Percentiles rank a stretch among this genome's conserved stretches.
Evolutionary conservation across 1,284 basidiomycete species (phyloP).

Genomic region (Heterobasidion annosum): DNA sequence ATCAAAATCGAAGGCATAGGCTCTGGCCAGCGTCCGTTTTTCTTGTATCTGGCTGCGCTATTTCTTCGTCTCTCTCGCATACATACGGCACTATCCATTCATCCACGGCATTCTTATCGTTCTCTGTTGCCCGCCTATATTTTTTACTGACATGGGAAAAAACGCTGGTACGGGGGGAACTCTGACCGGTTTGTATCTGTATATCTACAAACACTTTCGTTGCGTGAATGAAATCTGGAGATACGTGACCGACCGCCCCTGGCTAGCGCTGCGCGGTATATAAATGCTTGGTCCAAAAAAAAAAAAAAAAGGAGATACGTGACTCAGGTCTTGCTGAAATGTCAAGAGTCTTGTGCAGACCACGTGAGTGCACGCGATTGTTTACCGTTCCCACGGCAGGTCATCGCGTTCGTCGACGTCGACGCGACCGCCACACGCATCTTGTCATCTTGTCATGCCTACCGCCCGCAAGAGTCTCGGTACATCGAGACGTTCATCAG

Average conservation of each 20-base stretch:
- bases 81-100: background rate
- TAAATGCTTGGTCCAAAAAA: no score
- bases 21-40: background rate
- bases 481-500: constrained; percentile 13
- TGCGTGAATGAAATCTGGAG: no score
- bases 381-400: constrained; percentile 11
- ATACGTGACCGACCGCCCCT: no score
- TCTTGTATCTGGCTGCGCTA: background rate
- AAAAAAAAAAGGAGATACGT: no score
- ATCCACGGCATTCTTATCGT: background rate
- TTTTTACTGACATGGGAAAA: background rate
- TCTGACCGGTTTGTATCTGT: background rate
- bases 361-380: background rate
- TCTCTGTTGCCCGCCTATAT: background rate
- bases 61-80: background rate
- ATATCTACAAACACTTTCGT: background rate
- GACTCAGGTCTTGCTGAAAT: no score
- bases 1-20: constrained; percentile 16
- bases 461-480: constrained; percentile 26
- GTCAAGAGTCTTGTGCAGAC: no score
- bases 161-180: constrained; percentile 2
- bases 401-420: background rate
- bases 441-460: constrained; percentile 16
- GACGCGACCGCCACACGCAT: background rate
- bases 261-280: no score